These are phyloP conservation scores for Ceratobasidium sp. DNA, from an alignment of 1,284 basidiomycete genomes.

Conservation along the genomic window DNA sequence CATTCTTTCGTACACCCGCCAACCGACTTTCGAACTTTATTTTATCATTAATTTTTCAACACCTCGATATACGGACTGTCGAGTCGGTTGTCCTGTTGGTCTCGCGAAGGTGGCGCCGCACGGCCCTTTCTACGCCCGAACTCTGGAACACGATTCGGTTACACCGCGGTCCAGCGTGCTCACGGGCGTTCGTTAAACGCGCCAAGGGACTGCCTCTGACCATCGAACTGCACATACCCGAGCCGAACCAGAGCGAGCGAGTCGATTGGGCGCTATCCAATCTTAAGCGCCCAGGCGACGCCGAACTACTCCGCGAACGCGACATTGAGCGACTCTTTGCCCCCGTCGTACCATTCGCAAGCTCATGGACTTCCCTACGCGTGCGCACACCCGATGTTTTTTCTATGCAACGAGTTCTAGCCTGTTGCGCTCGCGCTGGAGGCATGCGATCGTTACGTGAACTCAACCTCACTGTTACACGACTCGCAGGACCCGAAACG, in stretches of 20 bases:
- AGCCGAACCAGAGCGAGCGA: conserved; percentile 11
- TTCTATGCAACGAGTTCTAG: conserved; percentile 16
- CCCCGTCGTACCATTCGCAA: conserved; percentile 6
- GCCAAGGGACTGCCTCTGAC: conserved; percentile 11
- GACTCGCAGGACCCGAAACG: background rate
- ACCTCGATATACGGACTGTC: conserved; percentile 17
- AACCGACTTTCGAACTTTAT: conserved; percentile 15
- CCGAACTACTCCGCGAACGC: conserved; percentile 13
- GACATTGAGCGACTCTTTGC: conserved; percentile 32
- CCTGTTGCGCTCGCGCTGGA: conserved; percentile 11
- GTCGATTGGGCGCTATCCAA: conserved; percentile 24
- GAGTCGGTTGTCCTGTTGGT: conserved; percentile 23
- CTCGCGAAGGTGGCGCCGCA: conserved; percentile 19
- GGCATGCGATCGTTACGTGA: background rate
- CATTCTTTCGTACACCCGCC: conserved; percentile 18
- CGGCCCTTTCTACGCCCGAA: conserved; percentile 4
- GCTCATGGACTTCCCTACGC: background rate
- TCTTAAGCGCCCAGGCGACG: conserved; percentile 31
- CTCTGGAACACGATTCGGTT: conserved; percentile 35
- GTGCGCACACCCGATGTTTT: conserved; percentile 26
- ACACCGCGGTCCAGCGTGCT: conserved; percentile 13
- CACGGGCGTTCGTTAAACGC: conserved; percentile 21
- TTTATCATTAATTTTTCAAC: conserved; percentile 4
- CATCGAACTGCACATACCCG: conserved; percentile 25
- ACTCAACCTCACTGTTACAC: conserved; percentile 8